Evolutionary conservation across 148 eudicot species (phyloP).

Genomic region (Arctostaphylos glauca): DNA sequence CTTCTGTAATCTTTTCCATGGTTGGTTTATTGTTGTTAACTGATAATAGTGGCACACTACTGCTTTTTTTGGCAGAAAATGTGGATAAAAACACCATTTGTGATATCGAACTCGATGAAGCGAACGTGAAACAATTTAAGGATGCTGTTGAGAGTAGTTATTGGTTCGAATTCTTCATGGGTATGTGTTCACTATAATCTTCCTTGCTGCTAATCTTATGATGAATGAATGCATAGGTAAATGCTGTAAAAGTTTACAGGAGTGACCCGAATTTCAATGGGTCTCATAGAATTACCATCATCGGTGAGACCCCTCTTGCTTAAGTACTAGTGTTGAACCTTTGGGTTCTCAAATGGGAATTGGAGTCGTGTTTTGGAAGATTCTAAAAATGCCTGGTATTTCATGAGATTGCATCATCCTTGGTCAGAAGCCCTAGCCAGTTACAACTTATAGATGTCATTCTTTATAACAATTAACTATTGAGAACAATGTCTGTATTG

Average conservation of each 20-base stretch:
- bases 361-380: background rate
- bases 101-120: slow-evolving; percentile 70
- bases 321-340: too few species aligned
- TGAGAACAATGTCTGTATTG: background rate
- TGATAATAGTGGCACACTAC: background rate
- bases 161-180: slow-evolving; percentile 95
- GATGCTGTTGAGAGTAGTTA: slow-evolving; percentile 87
- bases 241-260: background rate
- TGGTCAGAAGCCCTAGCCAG: background rate
- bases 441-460: background rate
- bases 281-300: too few species aligned
- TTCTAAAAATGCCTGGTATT: background rate
- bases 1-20: slow-evolving; percentile 6
- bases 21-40: slow-evolving; percentile 8
- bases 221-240: background rate
- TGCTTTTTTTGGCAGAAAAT: slow-evolving; percentile 56
- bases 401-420: background rate
- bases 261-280: too few species aligned
- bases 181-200: slow-evolving; percentile 40
- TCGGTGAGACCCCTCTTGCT: too few species aligned
- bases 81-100: slow-evolving; percentile 65
- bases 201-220: background rate
- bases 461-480: background rate
- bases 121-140: slow-evolving; percentile 74
- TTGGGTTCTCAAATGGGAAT: background rate